Percentiles rank a stretch among this genome's conserved stretches.
phyloP scores from a whole-genome alignment of 177 flowering plant species.

The Vitis hybrid region DNA sequence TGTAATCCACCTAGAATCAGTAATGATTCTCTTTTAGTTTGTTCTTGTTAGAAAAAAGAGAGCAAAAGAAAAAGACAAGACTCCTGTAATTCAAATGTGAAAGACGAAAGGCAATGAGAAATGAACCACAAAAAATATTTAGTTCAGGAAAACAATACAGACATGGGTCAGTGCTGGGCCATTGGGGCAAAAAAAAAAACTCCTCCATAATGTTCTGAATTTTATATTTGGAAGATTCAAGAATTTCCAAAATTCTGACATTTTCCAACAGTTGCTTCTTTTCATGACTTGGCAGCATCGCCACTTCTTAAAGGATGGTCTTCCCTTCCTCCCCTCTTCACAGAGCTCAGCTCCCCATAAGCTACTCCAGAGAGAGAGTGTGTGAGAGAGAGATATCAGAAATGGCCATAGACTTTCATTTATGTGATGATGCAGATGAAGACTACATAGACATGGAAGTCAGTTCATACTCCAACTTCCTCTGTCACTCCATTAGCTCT shows the following conservation, averaged over 20 bases:
- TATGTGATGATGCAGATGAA: slow-evolving; percentile 32
- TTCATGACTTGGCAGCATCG: slow-evolving; percentile 8
- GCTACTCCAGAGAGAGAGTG: slow-evolving; percentile 4
- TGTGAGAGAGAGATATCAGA: neutral
- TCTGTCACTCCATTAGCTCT: slow-evolving; percentile 20
- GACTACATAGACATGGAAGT: slow-evolving; percentile 61
- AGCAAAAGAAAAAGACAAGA: neutral
- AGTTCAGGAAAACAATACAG: neutral
- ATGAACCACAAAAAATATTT: slow-evolving; percentile 3
- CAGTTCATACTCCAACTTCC: slow-evolving; percentile 28
- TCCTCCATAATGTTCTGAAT: slow-evolving; percentile 16
- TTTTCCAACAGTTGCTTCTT: neutral
- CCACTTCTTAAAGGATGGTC: slow-evolving; percentile 16
- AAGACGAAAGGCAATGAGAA: slow-evolving; percentile 9
- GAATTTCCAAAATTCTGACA: slow-evolving; percentile 6
- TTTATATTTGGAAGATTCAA: slow-evolving; percentile 21
- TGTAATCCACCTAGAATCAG: neutral
- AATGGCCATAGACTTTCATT: slow-evolving; percentile 26
- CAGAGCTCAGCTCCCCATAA: slow-evolving; percentile 10
- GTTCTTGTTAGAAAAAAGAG: neutral
- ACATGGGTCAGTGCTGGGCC: slow-evolving; percentile 16
- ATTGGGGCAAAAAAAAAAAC: neutral
- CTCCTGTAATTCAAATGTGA: neutral
- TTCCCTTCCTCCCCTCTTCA: slow-evolving; percentile 1
- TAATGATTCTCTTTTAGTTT: slow-evolving; percentile 1